phyloP scores from a whole-genome alignment of 345 rosid genomes.

The Ailanthus altissimus region DNA sequence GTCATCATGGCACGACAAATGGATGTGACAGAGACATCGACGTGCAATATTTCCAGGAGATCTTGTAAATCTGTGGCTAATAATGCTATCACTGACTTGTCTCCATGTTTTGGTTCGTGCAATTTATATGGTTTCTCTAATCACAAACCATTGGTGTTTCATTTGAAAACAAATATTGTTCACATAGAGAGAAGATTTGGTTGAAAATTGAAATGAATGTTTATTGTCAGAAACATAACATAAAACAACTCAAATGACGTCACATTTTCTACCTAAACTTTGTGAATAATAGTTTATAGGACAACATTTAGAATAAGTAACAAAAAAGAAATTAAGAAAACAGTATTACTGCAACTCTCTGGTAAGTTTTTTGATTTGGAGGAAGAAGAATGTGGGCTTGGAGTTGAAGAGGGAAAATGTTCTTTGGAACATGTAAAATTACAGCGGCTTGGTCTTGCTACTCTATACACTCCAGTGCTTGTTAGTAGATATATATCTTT shows the following conservation, averaged over 20 bases:
- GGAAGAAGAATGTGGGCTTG: conserved; percentile 21
- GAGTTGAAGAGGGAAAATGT: conserved; percentile 3
- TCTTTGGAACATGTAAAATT: conserved; percentile 33
- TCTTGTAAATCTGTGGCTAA: background rate
- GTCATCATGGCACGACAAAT: background rate
- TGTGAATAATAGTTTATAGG: background rate
- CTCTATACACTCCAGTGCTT: conserved; percentile 35
- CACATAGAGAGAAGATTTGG: background rate
- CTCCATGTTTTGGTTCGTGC: conserved; percentile 2
- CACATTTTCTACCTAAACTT: background rate
- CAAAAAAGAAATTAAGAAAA: background rate
- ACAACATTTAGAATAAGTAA: conserved; percentile 5
- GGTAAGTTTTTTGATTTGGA: background rate
- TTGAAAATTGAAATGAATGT: background rate
- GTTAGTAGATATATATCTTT: conserved; percentile 30
- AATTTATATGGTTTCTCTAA: background rate
- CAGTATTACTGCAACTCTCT: background rate
- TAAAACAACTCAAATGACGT: background rate
- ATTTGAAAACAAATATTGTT: background rate
- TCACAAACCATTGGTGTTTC: background rate
- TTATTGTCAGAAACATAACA: background rate
- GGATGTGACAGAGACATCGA: background rate
- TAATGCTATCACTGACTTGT: conserved; percentile 1
- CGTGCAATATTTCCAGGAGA: background rate
- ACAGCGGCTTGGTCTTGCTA: conserved; percentile 33